A percentile compares a stretch with the other conserved stretches of the same genome.
Conservation (phyloP, 2,329 filamentous ascomycete species). For the Bipolaris oryzae region DNA sequence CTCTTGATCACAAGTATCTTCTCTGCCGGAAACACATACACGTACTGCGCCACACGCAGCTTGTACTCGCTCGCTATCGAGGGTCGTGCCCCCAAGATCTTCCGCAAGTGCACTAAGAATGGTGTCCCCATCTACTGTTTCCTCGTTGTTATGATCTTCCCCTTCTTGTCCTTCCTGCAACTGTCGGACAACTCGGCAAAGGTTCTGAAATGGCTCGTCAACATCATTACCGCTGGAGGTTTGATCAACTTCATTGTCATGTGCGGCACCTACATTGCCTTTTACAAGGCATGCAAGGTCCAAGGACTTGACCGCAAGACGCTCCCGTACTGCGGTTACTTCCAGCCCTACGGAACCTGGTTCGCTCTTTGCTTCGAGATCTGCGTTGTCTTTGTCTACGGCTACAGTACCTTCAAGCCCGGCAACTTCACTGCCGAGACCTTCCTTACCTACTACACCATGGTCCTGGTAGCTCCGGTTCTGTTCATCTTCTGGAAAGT, state of each 20-base stretch:
- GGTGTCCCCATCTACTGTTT: conserved; percentile 80
- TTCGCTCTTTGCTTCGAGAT: conserved; percentile 56
- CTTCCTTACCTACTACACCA: conserved; percentile 63
- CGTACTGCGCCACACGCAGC: conserved; percentile 60
- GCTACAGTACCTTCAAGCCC: conserved; percentile 60
- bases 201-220: conserved; percentile 76
- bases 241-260: conserved; percentile 56
- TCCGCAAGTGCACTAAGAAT: conserved; percentile 64
- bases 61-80: conserved; percentile 61
- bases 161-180: conserved; percentile 75
- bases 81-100: conserved; percentile 59
- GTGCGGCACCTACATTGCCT: conserved; percentile 63
- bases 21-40: conserved; percentile 62
- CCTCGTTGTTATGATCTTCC: conserved; percentile 66
- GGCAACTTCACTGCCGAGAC: conserved; percentile 54
- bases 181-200: conserved; percentile 68
- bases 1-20: conserved; percentile 61
- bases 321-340: conserved; percentile 55
- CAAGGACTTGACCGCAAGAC: conserved; percentile 58
- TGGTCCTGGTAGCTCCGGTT: conserved; percentile 57
- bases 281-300: conserved; percentile 57
- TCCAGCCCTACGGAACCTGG: conserved; percentile 61
- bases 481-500: conserved; percentile 69
- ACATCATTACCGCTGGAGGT: conserved; percentile 73
- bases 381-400: conserved; percentile 59